A percentile compares a stretch with the other conserved stretches of the same genome.
phyloP scores from a whole-genome alignment of 768 basidiomycete species.

The Rhodotorula paludigena region DNA sequence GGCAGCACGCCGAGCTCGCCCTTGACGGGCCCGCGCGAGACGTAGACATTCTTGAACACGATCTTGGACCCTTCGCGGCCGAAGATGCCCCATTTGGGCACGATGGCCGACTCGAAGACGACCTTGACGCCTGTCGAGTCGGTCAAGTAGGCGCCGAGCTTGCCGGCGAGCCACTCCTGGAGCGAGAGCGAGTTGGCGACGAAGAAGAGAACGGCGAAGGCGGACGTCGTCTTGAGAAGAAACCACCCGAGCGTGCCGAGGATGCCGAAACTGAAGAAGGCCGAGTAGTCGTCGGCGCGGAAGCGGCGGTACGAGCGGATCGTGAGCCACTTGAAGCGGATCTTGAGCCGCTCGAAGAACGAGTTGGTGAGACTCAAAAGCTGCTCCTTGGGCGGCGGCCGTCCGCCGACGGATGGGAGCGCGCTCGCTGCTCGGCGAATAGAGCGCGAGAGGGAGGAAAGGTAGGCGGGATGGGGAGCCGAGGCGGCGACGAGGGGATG shows the following conservation, averaged over 20 bases:
- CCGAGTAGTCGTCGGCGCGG: constrained; percentile 93
- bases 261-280: constrained; percentile 91
- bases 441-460: constrained; percentile 62
- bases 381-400: constrained; percentile 73
- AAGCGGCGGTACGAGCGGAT: constrained; percentile 84
- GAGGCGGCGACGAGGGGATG: constrained; percentile 6
- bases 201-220: constrained; percentile 87
- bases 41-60: constrained; percentile 93
- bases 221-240: constrained; percentile 92
- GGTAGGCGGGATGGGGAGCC: constrained; percentile 30
- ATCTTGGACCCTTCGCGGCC: constrained; percentile 58
- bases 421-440: constrained; percentile 72
- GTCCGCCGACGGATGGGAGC: constrained; percentile 56
- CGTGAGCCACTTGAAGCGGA: constrained; percentile 96
- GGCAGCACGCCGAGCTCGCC: constrained; percentile 34
- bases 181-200: constrained; percentile 69
- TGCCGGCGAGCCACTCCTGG: constrained; percentile 74
- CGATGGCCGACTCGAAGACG: constrained; percentile 95
- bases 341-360: constrained; percentile 82
- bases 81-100: constrained; percentile 70
- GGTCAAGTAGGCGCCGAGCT: constrained; percentile 87
- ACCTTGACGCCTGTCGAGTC: constrained; percentile 87
- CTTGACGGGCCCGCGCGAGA: constrained; percentile 67
- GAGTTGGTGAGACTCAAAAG: constrained; percentile 76
- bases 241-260: constrained; percentile 97